These are phyloP conservation scores for Madurella fahalii DNA, from an alignment of 2,329 filamentous ascomycete species.

Conservation along the genomic window DNA sequence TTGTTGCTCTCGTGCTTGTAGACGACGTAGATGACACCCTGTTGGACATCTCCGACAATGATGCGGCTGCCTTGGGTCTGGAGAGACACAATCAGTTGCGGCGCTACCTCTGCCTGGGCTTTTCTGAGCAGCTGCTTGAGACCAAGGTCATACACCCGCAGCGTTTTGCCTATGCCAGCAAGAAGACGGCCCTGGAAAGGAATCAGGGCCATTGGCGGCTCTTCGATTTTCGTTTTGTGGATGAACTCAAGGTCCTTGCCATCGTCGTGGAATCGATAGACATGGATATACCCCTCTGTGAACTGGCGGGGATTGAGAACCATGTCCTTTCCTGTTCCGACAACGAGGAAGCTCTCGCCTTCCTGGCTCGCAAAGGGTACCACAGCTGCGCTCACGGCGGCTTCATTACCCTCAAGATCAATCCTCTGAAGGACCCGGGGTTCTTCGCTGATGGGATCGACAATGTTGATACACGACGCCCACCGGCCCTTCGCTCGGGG, in stretches of 20 bases:
- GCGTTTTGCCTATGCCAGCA: slow-evolving; percentile 75
- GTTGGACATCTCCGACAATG: slow-evolving; percentile 85
- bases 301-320: slow-evolving; percentile 71
- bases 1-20: slow-evolving; percentile 92
- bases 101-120: slow-evolving; percentile 72
- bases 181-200: slow-evolving; percentile 87
- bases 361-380: slow-evolving; percentile 87
- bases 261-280: slow-evolving; percentile 83
- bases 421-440: slow-evolving; percentile 67
- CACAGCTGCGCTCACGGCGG: slow-evolving; percentile 78
- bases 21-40: slow-evolving; percentile 86
- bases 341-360: slow-evolving; percentile 83
- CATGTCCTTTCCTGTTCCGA: slow-evolving; percentile 92
- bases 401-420: slow-evolving; percentile 84
- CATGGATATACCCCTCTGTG: slow-evolving; percentile 78
- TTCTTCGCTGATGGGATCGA: slow-evolving; percentile 78
- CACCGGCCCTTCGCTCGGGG: slow-evolving; percentile 79
- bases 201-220: slow-evolving; percentile 85
- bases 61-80: slow-evolving; percentile 90
- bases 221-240: slow-evolving; percentile 90
- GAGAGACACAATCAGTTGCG: slow-evolving; percentile 81
- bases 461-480: slow-evolving; percentile 91
- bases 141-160: slow-evolving; percentile 89
- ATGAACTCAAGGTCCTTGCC: slow-evolving; percentile 90
- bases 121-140: slow-evolving; percentile 91